Conservation (phyloP, 2,329 filamentous ascomycete species). For the Hypoxylon sp. region DNA sequence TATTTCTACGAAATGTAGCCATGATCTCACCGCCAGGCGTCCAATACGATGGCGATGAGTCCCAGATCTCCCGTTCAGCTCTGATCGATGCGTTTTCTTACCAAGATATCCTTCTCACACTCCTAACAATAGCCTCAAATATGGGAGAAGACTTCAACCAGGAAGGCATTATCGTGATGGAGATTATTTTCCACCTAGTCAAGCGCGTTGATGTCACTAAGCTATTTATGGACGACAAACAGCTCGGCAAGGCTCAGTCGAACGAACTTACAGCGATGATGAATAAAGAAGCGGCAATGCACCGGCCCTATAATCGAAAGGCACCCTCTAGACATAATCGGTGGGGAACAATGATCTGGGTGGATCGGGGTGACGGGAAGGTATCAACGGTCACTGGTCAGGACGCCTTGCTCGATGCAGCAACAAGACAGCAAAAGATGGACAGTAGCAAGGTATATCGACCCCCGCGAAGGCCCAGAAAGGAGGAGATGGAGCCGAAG, state of each 20-base stretch:
- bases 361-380: constrained; percentile 87
- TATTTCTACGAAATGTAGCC: constrained; percentile 89
- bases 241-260: constrained; percentile 77
- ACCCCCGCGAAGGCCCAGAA: constrained; percentile 76
- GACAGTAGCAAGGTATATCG: constrained; percentile 92
- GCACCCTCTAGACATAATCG: constrained; percentile 91
- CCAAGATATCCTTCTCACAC: constrained; percentile 88
- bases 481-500: constrained; percentile 74
- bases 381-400: constrained; percentile 91
- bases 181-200: constrained; percentile 91
- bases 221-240: constrained; percentile 85
- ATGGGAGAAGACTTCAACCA: constrained; percentile 93
- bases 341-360: constrained; percentile 98
- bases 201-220: constrained; percentile 89
- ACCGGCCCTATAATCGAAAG: constrained; percentile 80
- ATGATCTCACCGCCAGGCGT: constrained; percentile 83
- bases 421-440: constrained; percentile 86
- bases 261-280: constrained; percentile 82
- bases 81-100: constrained; percentile 90
- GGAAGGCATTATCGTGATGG: constrained; percentile 90
- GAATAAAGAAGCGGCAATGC: constrained; percentile 86
- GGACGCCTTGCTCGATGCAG: constrained; percentile 81
- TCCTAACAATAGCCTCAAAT: constrained; percentile 90
- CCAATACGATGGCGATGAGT: constrained; percentile 87
- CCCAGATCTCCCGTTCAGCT: constrained; percentile 87